phyloP scores from a whole-genome alignment of 2,329 filamentous ascomycete genomes.

The Diaporthe sp. region DNA sequence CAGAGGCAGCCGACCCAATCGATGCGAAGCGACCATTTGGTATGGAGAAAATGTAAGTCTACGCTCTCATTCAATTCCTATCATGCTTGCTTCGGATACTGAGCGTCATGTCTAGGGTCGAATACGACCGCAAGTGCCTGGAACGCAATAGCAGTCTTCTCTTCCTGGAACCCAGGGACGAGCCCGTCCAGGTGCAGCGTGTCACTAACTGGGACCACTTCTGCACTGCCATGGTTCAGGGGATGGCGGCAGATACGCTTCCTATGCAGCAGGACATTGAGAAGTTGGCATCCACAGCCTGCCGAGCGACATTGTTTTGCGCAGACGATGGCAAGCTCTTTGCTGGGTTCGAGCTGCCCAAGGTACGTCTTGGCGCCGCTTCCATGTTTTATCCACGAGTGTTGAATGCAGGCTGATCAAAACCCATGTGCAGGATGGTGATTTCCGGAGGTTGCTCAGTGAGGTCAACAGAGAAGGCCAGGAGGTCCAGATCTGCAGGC shows the following conservation, averaged over 20 bases:
- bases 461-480: background rate
- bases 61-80: no score
- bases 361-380: background rate
- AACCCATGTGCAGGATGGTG: background rate
- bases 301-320: background rate
- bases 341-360: background rate
- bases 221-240: no score
- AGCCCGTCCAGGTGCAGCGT: no score
- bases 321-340: background rate
- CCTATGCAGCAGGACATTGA: no score
- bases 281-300: no score
- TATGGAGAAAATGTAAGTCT: background rate
- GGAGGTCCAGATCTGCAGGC: background rate
- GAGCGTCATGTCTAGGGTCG: background rate
- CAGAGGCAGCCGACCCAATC: background rate
- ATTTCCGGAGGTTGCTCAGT: background rate
- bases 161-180: no score
- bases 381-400: background rate
- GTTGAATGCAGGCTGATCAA: background rate
- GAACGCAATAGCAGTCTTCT: no score
- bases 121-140: no score
- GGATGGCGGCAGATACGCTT: no score
- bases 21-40: background rate
- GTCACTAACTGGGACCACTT: no score
- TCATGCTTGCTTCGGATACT: background rate